Evolutionary conservation across 306 rosid genomes (phyloP), one percentile per base, ranked within the genome.

Genomic region (Glycine latifolia): DNA sequence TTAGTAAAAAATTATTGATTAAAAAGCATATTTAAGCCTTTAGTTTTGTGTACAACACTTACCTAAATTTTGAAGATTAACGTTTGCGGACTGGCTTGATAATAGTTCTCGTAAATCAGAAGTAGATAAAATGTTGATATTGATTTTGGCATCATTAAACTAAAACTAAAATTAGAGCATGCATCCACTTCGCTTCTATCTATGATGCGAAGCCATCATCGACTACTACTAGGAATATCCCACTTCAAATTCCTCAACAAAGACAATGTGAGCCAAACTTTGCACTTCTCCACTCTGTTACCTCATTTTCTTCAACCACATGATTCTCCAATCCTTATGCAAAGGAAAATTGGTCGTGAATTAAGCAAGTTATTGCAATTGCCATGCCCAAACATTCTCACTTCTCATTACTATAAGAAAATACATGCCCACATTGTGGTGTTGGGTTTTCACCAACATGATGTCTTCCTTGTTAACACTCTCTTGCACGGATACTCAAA

Each of bases 391-490:
- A 79, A 71, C 56, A 65, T 49, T 35, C 81, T 88, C 62, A 10
- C 67, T 69, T 73, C 79, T 12, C 56, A 78, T 75, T 78, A 44
- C 79, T 83, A 79, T 5, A 80, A 85, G 79, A 86, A 48, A 78
- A 81, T 88, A 63, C 98, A 95, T 77, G 88, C 91, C 71, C 92
- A 80, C 55, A 81, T 92, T 79, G 79, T 95, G 47, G 71, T 86
- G 3, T 87, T 73, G 82, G 97, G 97, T 5, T 86, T 91, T 65
- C 91, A 81, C 33, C 91, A 79, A 16, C 68, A 85, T 4, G 92
- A 90, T 77, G 76, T 91, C 26, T 95, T 89, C 80, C 89, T 94
- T 44, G 74, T 90, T 37, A 94, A 92, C 79, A 87, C 88, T 77
- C 91, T 92, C 49, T 81, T 95, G 44, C 85, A 79, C 0, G 35